phyloP scores from a whole-genome alignment of 2,329 filamentous ascomycete genomes.

The Coniochaeta prunicola region DNA sequence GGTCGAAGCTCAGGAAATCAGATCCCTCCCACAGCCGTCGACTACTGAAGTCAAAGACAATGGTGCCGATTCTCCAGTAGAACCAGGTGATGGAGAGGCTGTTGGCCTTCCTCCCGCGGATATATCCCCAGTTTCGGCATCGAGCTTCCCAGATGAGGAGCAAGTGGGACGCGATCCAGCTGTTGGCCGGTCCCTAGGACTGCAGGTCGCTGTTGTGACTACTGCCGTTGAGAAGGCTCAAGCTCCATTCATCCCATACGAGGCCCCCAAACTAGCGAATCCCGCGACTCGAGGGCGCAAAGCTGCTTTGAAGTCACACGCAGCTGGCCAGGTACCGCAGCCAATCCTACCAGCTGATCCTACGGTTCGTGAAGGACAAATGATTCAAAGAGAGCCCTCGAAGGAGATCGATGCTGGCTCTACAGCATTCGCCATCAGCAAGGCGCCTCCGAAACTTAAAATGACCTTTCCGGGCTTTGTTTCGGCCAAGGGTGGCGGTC shows the following conservation, averaged over 20 bases:
- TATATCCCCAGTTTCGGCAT: background rate
- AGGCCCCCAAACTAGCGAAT: conserved; percentile 25
- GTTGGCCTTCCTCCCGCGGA: background rate
- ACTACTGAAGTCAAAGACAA: background rate
- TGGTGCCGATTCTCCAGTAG: background rate
- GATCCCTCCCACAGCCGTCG: background rate
- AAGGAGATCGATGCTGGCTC: background rate
- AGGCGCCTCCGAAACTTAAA: conserved; percentile 16
- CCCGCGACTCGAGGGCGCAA: conserved; percentile 47
- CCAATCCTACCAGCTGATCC: conserved; percentile 28
- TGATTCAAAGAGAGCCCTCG: background rate
- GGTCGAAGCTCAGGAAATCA: background rate
- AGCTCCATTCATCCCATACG: background rate
- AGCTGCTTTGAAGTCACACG: conserved; percentile 43
- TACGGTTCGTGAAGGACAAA: background rate
- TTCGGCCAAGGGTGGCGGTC: conserved; percentile 44
- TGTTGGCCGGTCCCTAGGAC: background rate
- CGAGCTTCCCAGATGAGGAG: background rate
- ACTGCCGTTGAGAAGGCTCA: background rate
- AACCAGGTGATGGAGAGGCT: background rate
- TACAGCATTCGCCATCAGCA: background rate
- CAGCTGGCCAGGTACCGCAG: conserved; percentile 39
- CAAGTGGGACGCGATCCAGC: background rate
- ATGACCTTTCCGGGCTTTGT: conserved; percentile 34
- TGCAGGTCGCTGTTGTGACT: background rate